These are phyloP conservation scores for Yarrowia sp. DNA, from an alignment of 805 yeast species.

Conservation along the genomic window DNA sequence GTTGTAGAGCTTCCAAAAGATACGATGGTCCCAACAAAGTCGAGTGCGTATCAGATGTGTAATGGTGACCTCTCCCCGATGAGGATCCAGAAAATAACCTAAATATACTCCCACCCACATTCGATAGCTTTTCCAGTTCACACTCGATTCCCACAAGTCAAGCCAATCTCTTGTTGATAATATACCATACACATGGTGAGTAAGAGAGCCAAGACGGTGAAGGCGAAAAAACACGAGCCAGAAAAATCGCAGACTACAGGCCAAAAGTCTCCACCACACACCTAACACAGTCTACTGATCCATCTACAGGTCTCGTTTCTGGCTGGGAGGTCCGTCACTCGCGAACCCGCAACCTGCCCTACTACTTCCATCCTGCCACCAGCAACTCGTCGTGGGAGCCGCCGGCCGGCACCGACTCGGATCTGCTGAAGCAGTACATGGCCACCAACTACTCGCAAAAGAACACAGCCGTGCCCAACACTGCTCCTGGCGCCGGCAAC, in stretches of 20 bases:
- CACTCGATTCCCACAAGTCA: neutral
- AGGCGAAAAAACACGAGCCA: neutral
- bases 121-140: neutral
- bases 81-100: neutral
- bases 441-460: conserved; percentile 38
- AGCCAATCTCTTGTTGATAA: neutral
- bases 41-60: neutral
- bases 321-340: conserved; percentile 82
- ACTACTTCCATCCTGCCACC: conserved; percentile 68
- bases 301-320: conserved; percentile 71
- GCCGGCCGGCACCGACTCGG: conserved; percentile 75
- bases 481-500: conserved; percentile 26
- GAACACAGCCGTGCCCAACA: conserved; percentile 30
- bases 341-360: conserved; percentile 77
- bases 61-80: conserved; percentile 2
- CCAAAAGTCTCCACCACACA: neutral
- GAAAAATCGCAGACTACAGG: neutral
- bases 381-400: conserved; percentile 85
- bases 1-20: neutral
- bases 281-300: conserved; percentile 25
- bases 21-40: neutral
- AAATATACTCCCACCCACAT: neutral
- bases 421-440: conserved; percentile 55
- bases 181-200: conserved; percentile 3
- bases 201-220: neutral